Evolutionary conservation across 306 rosid genomes (phyloP), one percentile per base, ranked within the genome.

Genomic region (Argentina anserina): DNA sequence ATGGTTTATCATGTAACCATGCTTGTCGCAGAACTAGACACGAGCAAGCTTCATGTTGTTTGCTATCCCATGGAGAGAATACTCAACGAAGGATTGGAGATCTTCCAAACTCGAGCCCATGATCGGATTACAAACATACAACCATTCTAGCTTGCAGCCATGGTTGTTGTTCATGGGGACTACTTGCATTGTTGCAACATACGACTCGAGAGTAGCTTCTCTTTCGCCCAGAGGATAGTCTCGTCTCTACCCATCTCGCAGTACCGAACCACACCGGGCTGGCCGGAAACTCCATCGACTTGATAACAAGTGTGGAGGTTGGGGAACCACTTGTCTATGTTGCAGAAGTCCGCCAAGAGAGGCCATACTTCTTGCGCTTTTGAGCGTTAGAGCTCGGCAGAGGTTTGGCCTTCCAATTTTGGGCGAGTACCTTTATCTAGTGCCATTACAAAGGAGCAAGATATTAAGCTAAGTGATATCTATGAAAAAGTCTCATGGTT

Each of bases 141-240:
- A 82, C 92, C 92, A 86, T 23, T 82, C 79, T 10, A 90, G 77
- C 88, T 73, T 76, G 78, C 87, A 87, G 9, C 49, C 49, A 45
- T 65, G 78, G 33, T 58, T 60, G 31, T 55, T 11, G 28, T 55
- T 11, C 23, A 78, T 25, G 0, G 87, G 69, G 20, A 80, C 4
- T 0, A 86, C 85, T 56, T 62, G 67, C 31, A 78, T 0, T 0
- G 83, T 86, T n/a, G 78, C 85, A 3, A 84, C 85, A 64, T 85
- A 84, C 4, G 79, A 69, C 76, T 76, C 66, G 29, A 90, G 2
- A 84, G 58, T 0, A 90, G 81, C 80, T 72, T 86, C 85, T 90
- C 96, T 40, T 81, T 88, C 15, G 65, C 87, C 88, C 88, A 88
- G 23, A 2, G 5, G 64, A 68, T 39, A 10, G 61, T 5, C 25